phyloP scores from a whole-genome alignment of 495 filamentous ascomycete genomes.

The Opeltia flavorubescens region DNA sequence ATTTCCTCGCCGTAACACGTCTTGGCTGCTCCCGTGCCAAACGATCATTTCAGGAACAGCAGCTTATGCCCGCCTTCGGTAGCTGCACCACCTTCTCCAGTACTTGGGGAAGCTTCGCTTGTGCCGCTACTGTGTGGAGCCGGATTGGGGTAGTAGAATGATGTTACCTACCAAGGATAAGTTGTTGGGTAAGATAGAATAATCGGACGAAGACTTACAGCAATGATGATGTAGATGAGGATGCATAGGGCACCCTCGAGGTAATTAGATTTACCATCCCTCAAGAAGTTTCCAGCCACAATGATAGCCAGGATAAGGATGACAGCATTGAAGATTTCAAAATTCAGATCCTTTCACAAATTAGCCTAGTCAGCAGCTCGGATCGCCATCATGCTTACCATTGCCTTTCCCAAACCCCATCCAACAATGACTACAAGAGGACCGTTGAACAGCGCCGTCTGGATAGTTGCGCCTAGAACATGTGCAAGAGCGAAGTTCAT shows the following conservation, averaged over 20 bases:
- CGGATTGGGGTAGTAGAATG: background rate
- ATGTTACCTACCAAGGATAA: background rate
- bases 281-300: conserved; percentile 68
- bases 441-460: conserved; percentile 80
- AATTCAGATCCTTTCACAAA: conserved; percentile 43
- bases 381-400: conserved; percentile 25
- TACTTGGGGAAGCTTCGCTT: background rate
- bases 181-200: background rate
- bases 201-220: conserved; percentile 18
- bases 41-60: background rate
- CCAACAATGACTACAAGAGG: conserved; percentile 73
- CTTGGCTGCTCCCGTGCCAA: no score
- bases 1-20: no score
- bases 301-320: conserved; percentile 76
- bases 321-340: conserved; percentile 80
- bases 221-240: conserved; percentile 39
- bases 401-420: conserved; percentile 57
- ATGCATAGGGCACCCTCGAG: conserved; percentile 68
- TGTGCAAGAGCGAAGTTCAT: conserved; percentile 89
- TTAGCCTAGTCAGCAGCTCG: background rate
- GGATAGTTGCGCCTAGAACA: conserved; percentile 75
- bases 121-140: background rate
- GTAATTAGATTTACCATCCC: conserved; percentile 70
- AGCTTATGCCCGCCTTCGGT: background rate
- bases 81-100: background rate